Base-by-base conservation (phyloP, 2,329 filamentous ascomycete species). In the Paraphaeosphaeria minitans region DNA sequence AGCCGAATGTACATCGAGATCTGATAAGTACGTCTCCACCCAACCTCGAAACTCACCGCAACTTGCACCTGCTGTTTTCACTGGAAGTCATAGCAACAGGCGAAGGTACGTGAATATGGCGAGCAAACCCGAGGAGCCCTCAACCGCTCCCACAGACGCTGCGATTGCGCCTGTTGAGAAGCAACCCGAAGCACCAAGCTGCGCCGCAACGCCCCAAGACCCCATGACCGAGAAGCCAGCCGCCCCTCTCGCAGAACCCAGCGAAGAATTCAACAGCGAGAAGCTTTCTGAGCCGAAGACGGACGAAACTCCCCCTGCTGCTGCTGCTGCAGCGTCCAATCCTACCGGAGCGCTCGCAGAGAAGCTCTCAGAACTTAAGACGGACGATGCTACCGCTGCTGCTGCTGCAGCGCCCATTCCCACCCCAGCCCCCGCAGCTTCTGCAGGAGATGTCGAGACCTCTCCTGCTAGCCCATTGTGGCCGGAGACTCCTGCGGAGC, bases 401-500 rank as follows among this genome's bases (percentile, higher is more conserved):
- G 53, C 60, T 9, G 42, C 64, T 41, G 58, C 58, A 13, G 31
- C 54, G 43, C 53, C 59, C 13, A 16, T 49, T 7, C 13, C 53
- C 21, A n/a, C 35, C 22, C n/a, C 57, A 33, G 9, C 50, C 31
- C n/a, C 60, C n/a, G 13, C 50, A n/a, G 52, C n/a, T 27, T 29
- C 51, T 5, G 37, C 51, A 27, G 31, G 37, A 35, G 27, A 58
- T 21, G n/a, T 62, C 19, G 46, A 56, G 14, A 24, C 64, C 16
- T 52, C 48, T 19, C 50, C 64, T 24, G 59, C 68, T 4, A 37
- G 48, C 2, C 66, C 65, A 12, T 45, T 59, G 24, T 79, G 77
- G 77, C 77, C 76, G 27, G 72, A 75, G 21, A 75, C 75, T 13
- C 33, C 65, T 4, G 65, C 71, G 46, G 74, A 78, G 10, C 77